phyloP scores from a whole-genome alignment of 2,329 filamentous ascomycete species.

The Lachnellula occidentalis region DNA sequence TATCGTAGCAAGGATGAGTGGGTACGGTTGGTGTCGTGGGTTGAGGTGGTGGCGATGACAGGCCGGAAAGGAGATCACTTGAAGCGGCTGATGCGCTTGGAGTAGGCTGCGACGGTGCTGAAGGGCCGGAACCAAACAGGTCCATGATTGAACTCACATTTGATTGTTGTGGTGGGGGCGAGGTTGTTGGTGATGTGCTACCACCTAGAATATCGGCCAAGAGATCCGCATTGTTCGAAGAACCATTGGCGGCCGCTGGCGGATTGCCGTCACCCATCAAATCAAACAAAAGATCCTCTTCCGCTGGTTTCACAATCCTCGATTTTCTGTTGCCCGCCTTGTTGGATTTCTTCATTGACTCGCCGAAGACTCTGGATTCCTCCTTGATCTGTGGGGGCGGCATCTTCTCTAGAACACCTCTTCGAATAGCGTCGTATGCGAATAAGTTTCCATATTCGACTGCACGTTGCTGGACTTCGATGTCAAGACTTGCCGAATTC shows the following conservation, averaged over 20 bases:
- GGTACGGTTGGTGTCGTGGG: constrained; percentile 40
- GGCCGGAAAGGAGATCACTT: constrained; percentile 44
- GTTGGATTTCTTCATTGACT: constrained; percentile 64
- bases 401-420: constrained; percentile 95
- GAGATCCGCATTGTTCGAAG: constrained; percentile 74
- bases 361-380: constrained; percentile 83
- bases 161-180: constrained; percentile 50
- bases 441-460: constrained; percentile 98
- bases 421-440: constrained; percentile 76
- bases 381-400: constrained; percentile 95
- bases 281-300: constrained; percentile 86
- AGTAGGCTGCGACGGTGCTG: constrained; percentile 32
- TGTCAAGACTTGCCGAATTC: constrained; percentile 81
- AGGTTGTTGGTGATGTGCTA: constrained; percentile 44
- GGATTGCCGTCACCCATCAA: constrained; percentile 78
- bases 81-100: constrained; percentile 41
- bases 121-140: constrained; percentile 59
- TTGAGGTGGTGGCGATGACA: constrained; percentile 46
- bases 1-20: constrained; percentile 72
- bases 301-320: constrained; percentile 74
- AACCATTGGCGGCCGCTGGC: constrained; percentile 65
- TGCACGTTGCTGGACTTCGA: constrained; percentile 92
- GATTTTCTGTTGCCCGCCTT: constrained; percentile 68
- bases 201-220: constrained; percentile 88
- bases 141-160: constrained; percentile 80